Evolutionary conservation across 441 rosid species (phyloP).

Genomic region (Daphne laureola): DNA sequence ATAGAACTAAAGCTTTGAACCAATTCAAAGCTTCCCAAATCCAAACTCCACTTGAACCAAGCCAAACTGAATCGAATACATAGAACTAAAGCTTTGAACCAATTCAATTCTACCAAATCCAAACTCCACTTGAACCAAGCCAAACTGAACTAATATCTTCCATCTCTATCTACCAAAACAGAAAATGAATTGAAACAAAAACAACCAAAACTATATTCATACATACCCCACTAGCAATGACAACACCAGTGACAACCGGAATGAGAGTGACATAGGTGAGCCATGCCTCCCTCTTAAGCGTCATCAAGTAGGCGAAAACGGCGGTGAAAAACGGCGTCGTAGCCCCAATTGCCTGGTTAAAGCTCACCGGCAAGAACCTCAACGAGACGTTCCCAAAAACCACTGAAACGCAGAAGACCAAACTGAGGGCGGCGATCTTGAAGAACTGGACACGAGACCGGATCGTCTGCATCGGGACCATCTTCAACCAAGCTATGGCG

Average conservation of each 20-base stretch:
- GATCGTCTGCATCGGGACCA: constrained; percentile 43
- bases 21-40: neutral
- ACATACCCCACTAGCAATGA: constrained; percentile 70
- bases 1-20: neutral
- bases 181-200: neutral
- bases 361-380: constrained; percentile 52
- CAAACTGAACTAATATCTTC: neutral
- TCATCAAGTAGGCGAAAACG: constrained; percentile 49
- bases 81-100: neutral
- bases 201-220: neutral
- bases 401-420: constrained; percentile 57
- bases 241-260: constrained; percentile 62
- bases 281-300: constrained; percentile 50
- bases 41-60: too few species aligned
- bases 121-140: too few species aligned
- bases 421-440: constrained; percentile 50
- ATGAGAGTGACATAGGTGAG: constrained; percentile 44
- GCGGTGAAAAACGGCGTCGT: constrained; percentile 79
- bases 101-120: neutral
- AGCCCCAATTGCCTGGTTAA: constrained; percentile 68
- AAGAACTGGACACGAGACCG: constrained; percentile 40
- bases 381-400: constrained; percentile 59
- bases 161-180: neutral
- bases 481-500: constrained; percentile 39
- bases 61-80: neutral